Percentiles rank a stretch among this genome's conserved stretches.
phyloP scores from a whole-genome alignment of 75 land plant genomes.

The Cupressus sempervirens region DNA sequence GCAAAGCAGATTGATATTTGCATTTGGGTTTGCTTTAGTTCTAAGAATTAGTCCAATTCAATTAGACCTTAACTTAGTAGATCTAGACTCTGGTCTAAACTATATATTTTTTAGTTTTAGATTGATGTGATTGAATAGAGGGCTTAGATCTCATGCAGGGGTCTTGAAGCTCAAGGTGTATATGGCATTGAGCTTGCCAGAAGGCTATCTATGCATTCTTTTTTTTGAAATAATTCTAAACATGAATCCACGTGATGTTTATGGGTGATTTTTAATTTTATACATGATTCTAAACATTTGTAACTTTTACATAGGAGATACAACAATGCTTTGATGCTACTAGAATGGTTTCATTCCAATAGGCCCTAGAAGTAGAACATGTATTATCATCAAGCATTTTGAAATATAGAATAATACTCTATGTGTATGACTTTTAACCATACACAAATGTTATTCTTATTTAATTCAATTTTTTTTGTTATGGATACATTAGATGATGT shows the following conservation, averaged over 20 bases:
- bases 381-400: constrained; percentile 17
- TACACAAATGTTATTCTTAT: neutral
- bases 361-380: constrained; percentile 43
- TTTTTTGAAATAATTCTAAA: neutral
- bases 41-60: neutral
- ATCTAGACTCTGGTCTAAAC: neutral
- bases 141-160: constrained; percentile 34
- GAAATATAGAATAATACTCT: too few species aligned
- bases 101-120: constrained; percentile 6
- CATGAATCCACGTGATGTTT: neutral
- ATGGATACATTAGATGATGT: neutral
- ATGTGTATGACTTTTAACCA: too few species aligned
- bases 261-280: neutral
- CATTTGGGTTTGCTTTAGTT: neutral
- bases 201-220: constrained; percentile 3
- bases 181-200: constrained; percentile 37
- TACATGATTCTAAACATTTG: neutral
- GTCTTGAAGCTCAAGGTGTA: constrained; percentile 27
- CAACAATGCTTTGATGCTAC: constrained; percentile 30
- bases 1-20: neutral
- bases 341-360: constrained; percentile 36
- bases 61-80: neutral
- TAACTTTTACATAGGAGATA: constrained; percentile 22
- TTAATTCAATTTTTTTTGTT: neutral
- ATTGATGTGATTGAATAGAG: constrained; percentile 52